Evolutionary conservation across 1,139 yeast genomes (phyloP).

Genomic region (Pichia norvegensis): DNA sequence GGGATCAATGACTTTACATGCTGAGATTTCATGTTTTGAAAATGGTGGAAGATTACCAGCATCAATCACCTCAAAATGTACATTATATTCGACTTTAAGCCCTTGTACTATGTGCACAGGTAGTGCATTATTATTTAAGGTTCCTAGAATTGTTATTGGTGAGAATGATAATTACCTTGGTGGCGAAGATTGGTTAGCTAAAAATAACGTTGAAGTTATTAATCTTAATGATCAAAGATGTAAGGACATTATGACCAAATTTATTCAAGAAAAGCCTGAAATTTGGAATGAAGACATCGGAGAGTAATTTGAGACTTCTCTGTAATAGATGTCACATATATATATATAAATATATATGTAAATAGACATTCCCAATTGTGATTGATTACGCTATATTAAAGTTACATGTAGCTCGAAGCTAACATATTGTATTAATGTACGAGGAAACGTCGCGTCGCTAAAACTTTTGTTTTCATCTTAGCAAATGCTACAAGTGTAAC

Average conservation of each 20-base stretch:
- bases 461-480: too few species aligned
- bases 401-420: too few species aligned
- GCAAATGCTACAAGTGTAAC: too few species aligned
- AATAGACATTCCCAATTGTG: too few species aligned
- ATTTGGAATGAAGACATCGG: constrained; percentile 94
- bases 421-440: too few species aligned
- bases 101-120: constrained; percentile 97
- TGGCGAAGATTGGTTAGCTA: constrained; percentile 59
- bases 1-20: constrained; percentile 73
- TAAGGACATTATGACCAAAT: constrained; percentile 63
- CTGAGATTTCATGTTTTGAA: constrained; percentile 83
- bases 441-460: too few species aligned
- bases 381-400: too few species aligned
- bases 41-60: constrained; percentile 82
- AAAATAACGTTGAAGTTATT: constrained; percentile 67
- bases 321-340: too few species aligned
- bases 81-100: constrained; percentile 83
- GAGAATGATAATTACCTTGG: constrained; percentile 78
- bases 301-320: constrained; percentile 19
- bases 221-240: constrained; percentile 63
- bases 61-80: constrained; percentile 56
- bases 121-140: constrained; percentile 80
- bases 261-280: constrained; percentile 67
- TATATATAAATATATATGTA: background rate
- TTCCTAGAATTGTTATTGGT: constrained; percentile 79